phyloP scores from a whole-genome alignment of 192 early-diverging fungal species.

The Linnemannia hyalina region DNA sequence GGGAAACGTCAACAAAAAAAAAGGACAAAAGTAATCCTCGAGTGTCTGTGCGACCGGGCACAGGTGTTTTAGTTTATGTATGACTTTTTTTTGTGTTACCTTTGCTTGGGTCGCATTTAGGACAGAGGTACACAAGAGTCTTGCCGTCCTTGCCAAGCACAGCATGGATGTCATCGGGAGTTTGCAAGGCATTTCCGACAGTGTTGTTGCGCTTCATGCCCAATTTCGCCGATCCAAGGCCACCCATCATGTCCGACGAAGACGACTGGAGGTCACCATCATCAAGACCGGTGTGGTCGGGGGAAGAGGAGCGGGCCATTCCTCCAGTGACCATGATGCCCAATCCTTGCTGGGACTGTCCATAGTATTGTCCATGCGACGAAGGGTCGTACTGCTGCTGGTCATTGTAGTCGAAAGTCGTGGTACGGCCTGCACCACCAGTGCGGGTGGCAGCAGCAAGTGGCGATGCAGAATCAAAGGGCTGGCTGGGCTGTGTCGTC shows the following conservation, averaged over 20 bases:
- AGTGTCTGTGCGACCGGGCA: constrained; percentile 2
- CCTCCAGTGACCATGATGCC: constrained; percentile 34
- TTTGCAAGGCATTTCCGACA: neutral
- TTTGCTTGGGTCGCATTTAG: constrained; percentile 46
- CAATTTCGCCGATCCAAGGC: constrained; percentile 5
- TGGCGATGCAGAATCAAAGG: constrained; percentile 15
- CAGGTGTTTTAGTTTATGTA: neutral
- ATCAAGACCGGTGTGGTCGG: neutral
- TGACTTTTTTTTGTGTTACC: constrained; percentile 13
- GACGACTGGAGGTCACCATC: neutral
- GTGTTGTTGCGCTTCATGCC: constrained; percentile 16
- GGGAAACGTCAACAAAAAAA: neutral
- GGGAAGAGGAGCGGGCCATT: constrained; percentile 26
- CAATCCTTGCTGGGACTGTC: constrained; percentile 25
- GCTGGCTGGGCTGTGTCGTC: constrained; percentile 8
- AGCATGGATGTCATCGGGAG: constrained; percentile 35
- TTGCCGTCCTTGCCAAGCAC: constrained; percentile 50
- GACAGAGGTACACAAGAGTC: constrained; percentile 40
- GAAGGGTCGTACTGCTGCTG: constrained; percentile 20
- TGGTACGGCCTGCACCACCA: neutral
- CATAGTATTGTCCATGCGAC: constrained; percentile 26
- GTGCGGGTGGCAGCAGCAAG: neutral
- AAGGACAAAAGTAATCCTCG: neutral
- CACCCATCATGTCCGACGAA: neutral
- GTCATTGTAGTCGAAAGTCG: constrained; percentile 23